Evolutionary conservation across 768 basidiomycete species (phyloP), one percentile per base, ranked within the genome.

Genomic region (Lactarius evosmus): DNA sequence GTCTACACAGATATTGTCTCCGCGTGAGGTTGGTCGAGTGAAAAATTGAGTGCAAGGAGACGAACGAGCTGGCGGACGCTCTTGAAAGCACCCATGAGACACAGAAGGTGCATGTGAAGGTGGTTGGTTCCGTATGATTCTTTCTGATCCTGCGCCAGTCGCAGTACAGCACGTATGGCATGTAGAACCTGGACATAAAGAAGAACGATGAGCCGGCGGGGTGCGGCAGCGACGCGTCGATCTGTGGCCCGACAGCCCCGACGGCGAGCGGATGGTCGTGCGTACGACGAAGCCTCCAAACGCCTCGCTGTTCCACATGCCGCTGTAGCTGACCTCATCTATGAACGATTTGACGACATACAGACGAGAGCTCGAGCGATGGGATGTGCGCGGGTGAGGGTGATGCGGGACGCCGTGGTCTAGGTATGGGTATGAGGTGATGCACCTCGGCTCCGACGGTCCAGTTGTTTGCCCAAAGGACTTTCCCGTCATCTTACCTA

Each of bases 171-270:
- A 98, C 87, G 73, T 99, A 99, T 2, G 96, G 96, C 72, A 98
- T 93, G 74, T 98, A 94, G 74, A 98, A 98, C 74, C 98, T 99
- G 78, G 98, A 82, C 73, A 98, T 99, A 86, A 97, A 98, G 82
- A 99, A 98, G 80, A 98, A 95, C 0, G 93, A 88, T 2, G 89
- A 85, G 33, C 89, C 92, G 1, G 86, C 75, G 0, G 80, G 73
- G 72, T 98, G 96, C 0, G 94, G 95, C 1, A 83, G n/a, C n/a
- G n/a, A 72, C 49, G 32, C 53, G 69, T 59, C 69, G 73, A 57
- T 73, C 75, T 0, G 71, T 72, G 30, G 79, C 81, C n/a, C n/a
- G n/a, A n/a, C n/a, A n/a, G n/a, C n/a, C n/a, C n/a, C n/a, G n/a
- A n/a, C 3, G 78, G 80, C 57, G 74, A 75, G 22, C 78, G 67